These are phyloP conservation scores for Saccharomycopsis phalli DNA, from an alignment of 1,139 yeast species.

Conservation along the genomic window DNA sequence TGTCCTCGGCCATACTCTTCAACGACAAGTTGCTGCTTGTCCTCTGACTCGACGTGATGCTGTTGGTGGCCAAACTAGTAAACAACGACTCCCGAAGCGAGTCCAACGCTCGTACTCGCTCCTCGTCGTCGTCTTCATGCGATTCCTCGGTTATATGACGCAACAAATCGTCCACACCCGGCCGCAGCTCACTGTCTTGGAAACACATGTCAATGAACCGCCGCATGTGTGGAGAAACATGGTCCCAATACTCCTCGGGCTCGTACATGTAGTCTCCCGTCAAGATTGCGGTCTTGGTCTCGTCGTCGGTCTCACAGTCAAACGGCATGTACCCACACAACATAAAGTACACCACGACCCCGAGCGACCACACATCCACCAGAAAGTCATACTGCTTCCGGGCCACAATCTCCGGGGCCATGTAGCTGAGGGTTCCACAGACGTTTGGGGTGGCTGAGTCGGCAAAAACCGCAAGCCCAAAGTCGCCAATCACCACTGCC, in stretches of 20 bases:
- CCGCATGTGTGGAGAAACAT: constrained; percentile 37
- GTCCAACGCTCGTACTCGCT: constrained; percentile 10
- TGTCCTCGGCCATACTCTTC: neutral
- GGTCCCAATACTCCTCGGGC: constrained; percentile 50
- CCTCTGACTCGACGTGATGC: neutral
- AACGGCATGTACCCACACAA: constrained; percentile 73
- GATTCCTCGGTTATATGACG: constrained; percentile 34
- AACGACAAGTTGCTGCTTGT: neutral
- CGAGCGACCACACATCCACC: constrained; percentile 74
- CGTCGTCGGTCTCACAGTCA: constrained; percentile 65
- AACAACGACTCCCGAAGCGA: constrained; percentile 11
- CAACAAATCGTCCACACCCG: constrained; percentile 39
- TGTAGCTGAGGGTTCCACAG: constrained; percentile 75
- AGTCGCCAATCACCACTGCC: constrained; percentile 55
- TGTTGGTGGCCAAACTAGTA: constrained; percentile 3
- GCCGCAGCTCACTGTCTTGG: constrained; percentile 38
- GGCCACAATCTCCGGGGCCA: constrained; percentile 61
- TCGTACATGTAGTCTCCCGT: constrained; percentile 52
- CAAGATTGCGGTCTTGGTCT: constrained; percentile 55
- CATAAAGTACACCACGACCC: constrained; percentile 64
- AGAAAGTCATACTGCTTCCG: constrained; percentile 47
- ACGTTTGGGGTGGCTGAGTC: constrained; percentile 41
- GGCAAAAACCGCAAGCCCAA: constrained; percentile 46
- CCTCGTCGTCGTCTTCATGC: constrained; percentile 32
- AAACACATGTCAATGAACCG: constrained; percentile 49